Evolutionary conservation across 768 basidiomycete genomes (phyloP).

Genomic region (Tylopilus felleus): DNA sequence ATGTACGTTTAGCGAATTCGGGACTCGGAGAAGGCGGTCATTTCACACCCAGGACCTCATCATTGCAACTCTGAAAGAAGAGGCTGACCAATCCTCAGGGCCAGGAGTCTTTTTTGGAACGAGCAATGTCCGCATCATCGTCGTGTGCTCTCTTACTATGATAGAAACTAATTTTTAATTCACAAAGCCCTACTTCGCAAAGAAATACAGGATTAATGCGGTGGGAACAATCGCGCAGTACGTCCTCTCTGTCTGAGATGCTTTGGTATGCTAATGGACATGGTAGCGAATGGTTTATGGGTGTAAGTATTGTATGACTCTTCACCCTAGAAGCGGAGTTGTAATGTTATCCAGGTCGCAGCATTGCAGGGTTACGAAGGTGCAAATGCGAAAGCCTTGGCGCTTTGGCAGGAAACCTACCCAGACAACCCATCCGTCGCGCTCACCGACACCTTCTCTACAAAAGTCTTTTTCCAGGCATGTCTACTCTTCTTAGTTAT

Average conservation of each 20-base stretch:
- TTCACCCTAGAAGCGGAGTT: too few species aligned
- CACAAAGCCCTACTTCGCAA: constrained; percentile 77
- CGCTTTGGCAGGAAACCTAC: constrained; percentile 84
- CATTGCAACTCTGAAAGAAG: constrained; percentile 64
- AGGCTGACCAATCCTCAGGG: constrained; percentile 46
- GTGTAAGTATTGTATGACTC: constrained; percentile 41
- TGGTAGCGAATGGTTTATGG: constrained; percentile 88
- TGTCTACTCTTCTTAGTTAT: constrained; percentile 3
- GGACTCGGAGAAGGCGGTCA: constrained; percentile 77
- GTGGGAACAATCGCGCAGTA: constrained; percentile 88
- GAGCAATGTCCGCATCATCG: constrained; percentile 65
- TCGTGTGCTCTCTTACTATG: not conserved
- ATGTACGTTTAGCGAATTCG: constrained; percentile 81
- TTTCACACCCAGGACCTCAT: constrained; percentile 76
- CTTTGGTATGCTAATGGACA: constrained; percentile 4
- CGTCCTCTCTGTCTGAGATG: constrained; percentile 26
- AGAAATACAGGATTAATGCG: constrained; percentile 59
- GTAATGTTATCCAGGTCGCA: constrained; percentile 52
- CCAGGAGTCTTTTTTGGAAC: constrained; percentile 63
- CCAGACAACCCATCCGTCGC: constrained; percentile 60
- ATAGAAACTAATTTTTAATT: not conserved
- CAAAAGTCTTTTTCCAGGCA: constrained; percentile 79
- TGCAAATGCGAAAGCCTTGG: constrained; percentile 69
- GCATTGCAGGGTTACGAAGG: constrained; percentile 80
- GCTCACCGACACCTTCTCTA: constrained; percentile 94